These are phyloP conservation scores for Lotus japonicus DNA, from an alignment of 306 rosid species.

Conservation along the genomic window DNA sequence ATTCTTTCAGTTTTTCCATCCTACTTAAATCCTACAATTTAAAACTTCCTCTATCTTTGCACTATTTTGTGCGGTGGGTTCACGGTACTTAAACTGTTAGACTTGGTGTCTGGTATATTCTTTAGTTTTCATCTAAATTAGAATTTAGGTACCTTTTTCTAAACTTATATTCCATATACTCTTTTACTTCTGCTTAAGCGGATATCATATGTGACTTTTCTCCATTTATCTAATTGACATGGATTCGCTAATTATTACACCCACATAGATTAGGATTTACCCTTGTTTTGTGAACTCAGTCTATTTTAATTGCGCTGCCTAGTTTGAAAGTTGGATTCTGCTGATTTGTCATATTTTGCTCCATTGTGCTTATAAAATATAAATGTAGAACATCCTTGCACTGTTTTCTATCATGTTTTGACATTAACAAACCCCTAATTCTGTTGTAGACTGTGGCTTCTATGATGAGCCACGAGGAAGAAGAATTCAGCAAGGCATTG, in stretches of 20 bases:
- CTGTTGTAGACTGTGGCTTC: constrained; percentile 54
- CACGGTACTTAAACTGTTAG: background rate
- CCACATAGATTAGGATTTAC: background rate
- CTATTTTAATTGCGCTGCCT: background rate
- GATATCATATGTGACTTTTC: too few species aligned
- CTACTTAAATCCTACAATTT: background rate
- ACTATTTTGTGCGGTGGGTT: background rate
- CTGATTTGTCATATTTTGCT: background rate
- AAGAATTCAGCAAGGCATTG: constrained; percentile 58
- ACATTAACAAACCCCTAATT: constrained; percentile 3
- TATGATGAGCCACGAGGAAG: constrained; percentile 35
- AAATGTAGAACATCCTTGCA: background rate
- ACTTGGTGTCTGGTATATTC: background rate
- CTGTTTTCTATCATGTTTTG: background rate
- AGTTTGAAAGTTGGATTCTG: background rate
- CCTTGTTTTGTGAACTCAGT: constrained; percentile 1
- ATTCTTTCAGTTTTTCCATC: background rate
- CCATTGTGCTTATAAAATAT: background rate
- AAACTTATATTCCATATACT: background rate
- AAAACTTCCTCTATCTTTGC: background rate
- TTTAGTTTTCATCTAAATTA: background rate
- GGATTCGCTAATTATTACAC: background rate
- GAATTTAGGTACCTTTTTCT: background rate
- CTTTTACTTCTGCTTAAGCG: background rate
- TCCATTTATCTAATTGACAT: background rate